phyloP scores from a whole-genome alignment of 78 protist species.

The Speleostelium caveatum region DNA sequence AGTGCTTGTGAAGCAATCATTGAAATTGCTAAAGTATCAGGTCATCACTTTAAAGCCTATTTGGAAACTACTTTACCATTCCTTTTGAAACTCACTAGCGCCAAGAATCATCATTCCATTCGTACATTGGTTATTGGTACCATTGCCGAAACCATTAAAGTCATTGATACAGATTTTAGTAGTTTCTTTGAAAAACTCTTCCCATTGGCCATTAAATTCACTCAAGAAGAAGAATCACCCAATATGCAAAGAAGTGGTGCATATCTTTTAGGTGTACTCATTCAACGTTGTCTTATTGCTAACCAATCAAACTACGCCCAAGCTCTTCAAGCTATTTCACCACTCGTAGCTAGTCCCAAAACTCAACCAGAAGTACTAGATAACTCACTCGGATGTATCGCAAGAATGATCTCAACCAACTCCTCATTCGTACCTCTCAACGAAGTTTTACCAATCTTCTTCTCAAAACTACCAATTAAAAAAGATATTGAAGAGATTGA shows the following conservation, averaged over 20 bases:
- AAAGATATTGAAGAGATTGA: conserved; percentile 52
- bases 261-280: conserved; percentile 48
- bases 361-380: conserved; percentile 28
- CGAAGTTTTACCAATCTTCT: conserved; percentile 1
- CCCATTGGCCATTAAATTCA: conserved; percentile 13
- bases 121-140: conserved; percentile 56
- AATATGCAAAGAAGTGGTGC: conserved; percentile 34
- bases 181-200: background rate
- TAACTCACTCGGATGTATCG: conserved; percentile 73
- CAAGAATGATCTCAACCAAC: conserved; percentile 16
- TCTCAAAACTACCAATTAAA: conserved; percentile 52
- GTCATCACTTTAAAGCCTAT: conserved; percentile 13
- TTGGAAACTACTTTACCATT: conserved; percentile 24
- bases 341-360: background rate
- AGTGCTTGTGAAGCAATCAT: conserved; percentile 46
- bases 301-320: conserved; percentile 15
- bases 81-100: conserved; percentile 28
- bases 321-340: conserved; percentile 24
- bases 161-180: conserved; percentile 14
- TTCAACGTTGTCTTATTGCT: conserved; percentile 11
- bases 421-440: conserved; percentile 33
- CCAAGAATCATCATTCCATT: conserved; percentile 19
- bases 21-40: conserved; percentile 54
- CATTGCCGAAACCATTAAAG: conserved; percentile 39
- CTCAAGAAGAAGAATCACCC: conserved; percentile 30